A percentile compares a stretch with the other conserved stretches of the same genome.
phyloP scores from a whole-genome alignment of 306 rosid genomes.

The Prinsepia uniflora region DNA sequence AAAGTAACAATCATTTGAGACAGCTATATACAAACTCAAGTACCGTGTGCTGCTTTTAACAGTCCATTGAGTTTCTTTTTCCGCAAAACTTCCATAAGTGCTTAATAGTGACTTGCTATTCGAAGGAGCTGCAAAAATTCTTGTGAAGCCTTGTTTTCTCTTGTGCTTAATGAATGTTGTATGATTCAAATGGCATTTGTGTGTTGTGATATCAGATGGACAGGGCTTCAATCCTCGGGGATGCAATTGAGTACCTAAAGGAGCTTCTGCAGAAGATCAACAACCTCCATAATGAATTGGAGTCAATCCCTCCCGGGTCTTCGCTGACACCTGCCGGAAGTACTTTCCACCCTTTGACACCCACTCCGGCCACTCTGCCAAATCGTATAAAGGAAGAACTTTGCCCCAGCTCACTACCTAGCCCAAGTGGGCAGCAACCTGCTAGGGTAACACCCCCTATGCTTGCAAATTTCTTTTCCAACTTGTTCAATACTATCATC shows the following conservation, averaged over 20 bases:
- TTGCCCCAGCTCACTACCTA: constrained; percentile 63
- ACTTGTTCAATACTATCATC: background rate
- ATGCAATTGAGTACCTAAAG: constrained; percentile 93
- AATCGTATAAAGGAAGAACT: constrained; percentile 87
- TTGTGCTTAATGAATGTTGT: constrained; percentile 1
- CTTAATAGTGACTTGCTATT: background rate
- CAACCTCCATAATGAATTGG: constrained; percentile 83
- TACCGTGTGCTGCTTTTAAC: no score
- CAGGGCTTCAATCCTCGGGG: constrained; percentile 97
- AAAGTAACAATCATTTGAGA: background rate
- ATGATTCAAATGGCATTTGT: constrained; percentile 6
- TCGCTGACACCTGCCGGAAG: constrained; percentile 56
- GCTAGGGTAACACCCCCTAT: constrained; percentile 51
- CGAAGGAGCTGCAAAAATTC: background rate
- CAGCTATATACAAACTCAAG: background rate
- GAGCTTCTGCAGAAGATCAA: constrained; percentile 90
- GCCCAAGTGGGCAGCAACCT: constrained; percentile 78
- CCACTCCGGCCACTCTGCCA: constrained; percentile 72
- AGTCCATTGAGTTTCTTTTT: no score
- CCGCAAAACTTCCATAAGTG: background rate
- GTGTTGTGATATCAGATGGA: constrained; percentile 62
- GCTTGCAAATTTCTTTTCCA: background rate
- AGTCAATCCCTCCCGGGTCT: constrained; percentile 69
- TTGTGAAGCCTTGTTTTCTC: background rate
- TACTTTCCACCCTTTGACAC: constrained; percentile 72